Evolutionary conservation across 2,329 filamentous ascomycete genomes (phyloP).

Genomic region (Phaeosphaeriaceae sp.): DNA sequence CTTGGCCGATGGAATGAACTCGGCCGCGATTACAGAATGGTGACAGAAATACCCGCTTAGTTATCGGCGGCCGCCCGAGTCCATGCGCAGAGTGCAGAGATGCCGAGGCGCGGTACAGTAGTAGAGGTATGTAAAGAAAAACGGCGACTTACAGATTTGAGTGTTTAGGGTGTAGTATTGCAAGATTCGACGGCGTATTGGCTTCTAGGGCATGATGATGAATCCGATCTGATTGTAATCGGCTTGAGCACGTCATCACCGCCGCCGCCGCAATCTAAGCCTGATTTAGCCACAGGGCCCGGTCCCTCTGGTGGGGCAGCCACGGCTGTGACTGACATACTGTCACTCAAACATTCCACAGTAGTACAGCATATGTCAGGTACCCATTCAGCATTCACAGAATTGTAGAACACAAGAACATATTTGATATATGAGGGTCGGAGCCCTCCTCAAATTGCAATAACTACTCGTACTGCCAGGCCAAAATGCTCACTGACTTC

Average conservation of each 20-base stretch:
- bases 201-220: constrained; percentile 28
- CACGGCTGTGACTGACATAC: not conserved
- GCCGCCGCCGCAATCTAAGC: constrained; percentile 1
- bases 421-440: not conserved
- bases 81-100: constrained; percentile 27
- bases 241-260: constrained; percentile 7
- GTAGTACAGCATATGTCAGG: not conserved
- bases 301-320: not conserved
- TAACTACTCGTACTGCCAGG: not conserved
- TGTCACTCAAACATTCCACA: not conserved
- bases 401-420: not conserved
- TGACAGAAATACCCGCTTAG: constrained; percentile 28
- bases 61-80: constrained; percentile 39
- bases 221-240: constrained; percentile 17
- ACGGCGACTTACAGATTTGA: constrained; percentile 33
- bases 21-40: constrained; percentile 40
- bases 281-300: constrained; percentile 15
- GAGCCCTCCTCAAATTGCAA: not conserved
- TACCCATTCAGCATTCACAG: not conserved
- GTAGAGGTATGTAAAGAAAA: constrained; percentile 6
- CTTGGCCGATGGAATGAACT: constrained; percentile 43
- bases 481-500: not conserved
- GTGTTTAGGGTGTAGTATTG: constrained; percentile 20
- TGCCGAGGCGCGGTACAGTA: constrained; percentile 11
- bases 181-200: constrained; percentile 15